Base-by-base conservation (phyloP, 768 basidiomycete genomes). In the Mycena galericulata region DNA sequence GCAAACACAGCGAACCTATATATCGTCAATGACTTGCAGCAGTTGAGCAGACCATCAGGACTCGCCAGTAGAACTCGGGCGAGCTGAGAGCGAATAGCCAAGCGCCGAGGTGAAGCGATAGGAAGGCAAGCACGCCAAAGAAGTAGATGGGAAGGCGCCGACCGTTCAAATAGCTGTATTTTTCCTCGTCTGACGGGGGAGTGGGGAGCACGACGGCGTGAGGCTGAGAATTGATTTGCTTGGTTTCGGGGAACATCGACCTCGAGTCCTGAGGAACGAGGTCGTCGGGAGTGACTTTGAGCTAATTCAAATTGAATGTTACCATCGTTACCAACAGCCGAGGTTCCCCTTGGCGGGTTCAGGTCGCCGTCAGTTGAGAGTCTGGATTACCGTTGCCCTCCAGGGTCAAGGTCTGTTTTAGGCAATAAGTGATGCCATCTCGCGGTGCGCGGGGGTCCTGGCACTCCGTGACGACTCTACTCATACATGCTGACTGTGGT, bases 371-470 rank as follows among this genome's bases (percentile, higher is more conserved):
- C 34, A 36, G 34, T 6, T 6, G 6, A 7, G 34, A 6, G 34
- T 36, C 34, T 7, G 14, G 34, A 36, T 14, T 36, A 36, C 82
- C 62, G 64, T 36, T 36, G 34, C 34, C 83, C 41, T 43, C 22
- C 36, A 40, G 54, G 54, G 34, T 40, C 34, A 36, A n/a, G 54
- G 54, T 55, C 54, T 55, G n/a, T 55, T 55, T 55, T 27, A 26
- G 34, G 14, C 47, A 29, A 49, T 61, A 7, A 14, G 34, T 36
- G 49, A 50, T 50, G 24, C 9, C 22, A 50, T 50, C 49, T 7
- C 9, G 49, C 15, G 49, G 49, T 50, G 49, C 15, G 24, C 49
- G 15, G 49, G 49, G 49, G 49, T 50, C 49, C 49, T 50, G 49
- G 49, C 22, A 50, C 49, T 50, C 24, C n/a, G 49, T 50, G 49